A percentile compares a stretch with the other conserved stretches of the same genome.
phyloP scores from a whole-genome alignment of 2,329 filamentous ascomycete genomes.

The Epichloe sibirici region DNA sequence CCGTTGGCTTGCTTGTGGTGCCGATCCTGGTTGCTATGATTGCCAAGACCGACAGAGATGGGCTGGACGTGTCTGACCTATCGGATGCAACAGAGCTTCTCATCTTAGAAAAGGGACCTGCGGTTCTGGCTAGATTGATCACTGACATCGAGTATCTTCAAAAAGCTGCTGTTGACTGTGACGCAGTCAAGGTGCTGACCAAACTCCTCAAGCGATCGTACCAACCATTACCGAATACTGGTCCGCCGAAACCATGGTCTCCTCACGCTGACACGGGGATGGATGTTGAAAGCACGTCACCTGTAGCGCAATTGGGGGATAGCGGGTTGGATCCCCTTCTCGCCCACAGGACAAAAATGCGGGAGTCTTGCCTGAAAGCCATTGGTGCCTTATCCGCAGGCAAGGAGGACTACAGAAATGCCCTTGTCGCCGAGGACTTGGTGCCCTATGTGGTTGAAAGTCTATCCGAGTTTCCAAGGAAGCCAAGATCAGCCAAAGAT shows the following conservation, averaged over 20 bases:
- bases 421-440: conserved; percentile 69
- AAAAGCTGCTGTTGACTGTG: conserved; percentile 62
- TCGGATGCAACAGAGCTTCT: conserved; percentile 22
- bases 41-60: conserved; percentile 31
- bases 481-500: conserved; percentile 30
- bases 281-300: conserved; percentile 21
- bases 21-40: conserved; percentile 59
- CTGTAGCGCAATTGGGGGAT: conserved; percentile 40
- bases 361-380: conserved; percentile 65
- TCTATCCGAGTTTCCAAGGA: conserved; percentile 44
- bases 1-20: conserved; percentile 54
- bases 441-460: conserved; percentile 76
- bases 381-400: conserved; percentile 70
- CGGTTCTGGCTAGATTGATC: conserved; percentile 66
- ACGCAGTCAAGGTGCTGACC: conserved; percentile 33
- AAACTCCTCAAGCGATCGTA: conserved; percentile 40
- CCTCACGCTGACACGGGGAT: conserved; percentile 23
- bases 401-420: conserved; percentile 74
- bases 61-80: conserved; percentile 22
- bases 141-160: conserved; percentile 70
- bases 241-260: conserved; percentile 26
- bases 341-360: conserved; percentile 60
- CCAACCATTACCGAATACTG: conserved; percentile 25
- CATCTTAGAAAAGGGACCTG: conserved; percentile 59
- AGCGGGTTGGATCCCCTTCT: conserved; percentile 47